These are phyloP conservation scores for Nephelium lappaceum DNA, from an alignment of 345 rosid genomes.

Conservation along the genomic window DNA sequence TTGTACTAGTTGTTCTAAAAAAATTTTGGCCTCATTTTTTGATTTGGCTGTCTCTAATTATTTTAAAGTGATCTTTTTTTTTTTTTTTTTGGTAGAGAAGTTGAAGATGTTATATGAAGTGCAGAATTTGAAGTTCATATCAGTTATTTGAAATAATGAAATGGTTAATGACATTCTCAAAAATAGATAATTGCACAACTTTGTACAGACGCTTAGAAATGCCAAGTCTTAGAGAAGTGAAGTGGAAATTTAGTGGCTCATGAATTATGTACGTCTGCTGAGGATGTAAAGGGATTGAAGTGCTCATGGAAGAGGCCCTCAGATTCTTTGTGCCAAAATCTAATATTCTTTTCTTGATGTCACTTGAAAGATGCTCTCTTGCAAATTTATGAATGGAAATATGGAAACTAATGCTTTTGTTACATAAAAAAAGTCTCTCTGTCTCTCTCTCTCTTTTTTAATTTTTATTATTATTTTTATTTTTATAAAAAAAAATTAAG, in stretches of 20 bases:
- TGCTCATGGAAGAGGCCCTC: background rate
- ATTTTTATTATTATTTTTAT: too few relatives aligned
- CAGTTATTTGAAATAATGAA: background rate
- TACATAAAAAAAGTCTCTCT: background rate
- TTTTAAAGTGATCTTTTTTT: too few relatives aligned
- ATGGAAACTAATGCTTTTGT: background rate
- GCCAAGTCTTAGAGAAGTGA: background rate
- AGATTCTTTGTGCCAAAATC: background rate
- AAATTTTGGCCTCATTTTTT: background rate
- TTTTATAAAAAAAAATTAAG: too few relatives aligned
- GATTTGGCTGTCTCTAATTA: background rate
- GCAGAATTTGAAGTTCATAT: background rate
- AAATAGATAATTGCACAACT: background rate
- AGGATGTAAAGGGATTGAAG: too few relatives aligned
- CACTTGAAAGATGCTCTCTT: background rate
- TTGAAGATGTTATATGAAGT: background rate
- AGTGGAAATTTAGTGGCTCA: background rate
- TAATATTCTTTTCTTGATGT: background rate
- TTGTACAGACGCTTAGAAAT: background rate
- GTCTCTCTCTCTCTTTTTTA: too few relatives aligned
- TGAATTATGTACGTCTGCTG: too few relatives aligned
- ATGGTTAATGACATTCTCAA: background rate
- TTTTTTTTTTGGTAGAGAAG: too few relatives aligned
- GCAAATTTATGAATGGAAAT: background rate
- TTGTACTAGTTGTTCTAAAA: background rate